phyloP scores from a whole-genome alignment of 2,329 filamentous ascomycete genomes.

The Hypomyces rosellus region DNA sequence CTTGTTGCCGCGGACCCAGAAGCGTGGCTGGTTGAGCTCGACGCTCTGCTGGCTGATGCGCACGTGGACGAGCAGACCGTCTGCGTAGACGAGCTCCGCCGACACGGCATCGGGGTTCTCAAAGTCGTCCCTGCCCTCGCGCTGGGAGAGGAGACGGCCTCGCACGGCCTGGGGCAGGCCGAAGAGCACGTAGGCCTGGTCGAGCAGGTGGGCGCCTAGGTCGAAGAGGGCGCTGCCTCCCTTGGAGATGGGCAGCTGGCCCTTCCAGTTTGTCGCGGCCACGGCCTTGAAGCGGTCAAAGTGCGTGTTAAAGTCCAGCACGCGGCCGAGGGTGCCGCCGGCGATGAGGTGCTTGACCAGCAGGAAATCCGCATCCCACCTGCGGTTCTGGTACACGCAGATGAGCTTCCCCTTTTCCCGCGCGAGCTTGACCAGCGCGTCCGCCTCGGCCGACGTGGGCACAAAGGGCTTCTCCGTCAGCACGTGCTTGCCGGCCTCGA shows the following conservation, averaged over 20 bases:
- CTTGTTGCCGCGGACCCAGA: slow-evolving; percentile 69
- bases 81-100: slow-evolving; percentile 59
- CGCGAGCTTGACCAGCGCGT: slow-evolving; percentile 52
- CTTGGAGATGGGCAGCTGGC: slow-evolving; percentile 47
- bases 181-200: slow-evolving; percentile 66
- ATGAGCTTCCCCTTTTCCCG: slow-evolving; percentile 45
- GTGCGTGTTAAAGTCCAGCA: slow-evolving; percentile 73
- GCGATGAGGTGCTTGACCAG: slow-evolving; percentile 59
- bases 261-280: slow-evolving; percentile 61
- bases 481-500: slow-evolving; percentile 69
- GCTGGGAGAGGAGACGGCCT: slow-evolving; percentile 61
- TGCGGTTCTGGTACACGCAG: slow-evolving; percentile 69
- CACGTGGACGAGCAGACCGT: slow-evolving; percentile 59
- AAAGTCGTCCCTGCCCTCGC: slow-evolving; percentile 40
- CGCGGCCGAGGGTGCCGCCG: slow-evolving; percentile 57
- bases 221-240: slow-evolving; percentile 68
- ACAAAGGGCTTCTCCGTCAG: slow-evolving; percentile 81
- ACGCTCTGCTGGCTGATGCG: slow-evolving; percentile 64
- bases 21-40: slow-evolving; percentile 64
- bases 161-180: slow-evolving; percentile 62
- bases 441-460: slow-evolving; percentile 61
- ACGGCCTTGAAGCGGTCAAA: slow-evolving; percentile 68
- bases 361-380: slow-evolving; percentile 72
- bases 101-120: slow-evolving; percentile 54
- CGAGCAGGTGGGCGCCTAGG: slow-evolving; percentile 68